Conservation (phyloP, 257 asterid genomes). For the Schizonepeta tenuifolia region DNA sequence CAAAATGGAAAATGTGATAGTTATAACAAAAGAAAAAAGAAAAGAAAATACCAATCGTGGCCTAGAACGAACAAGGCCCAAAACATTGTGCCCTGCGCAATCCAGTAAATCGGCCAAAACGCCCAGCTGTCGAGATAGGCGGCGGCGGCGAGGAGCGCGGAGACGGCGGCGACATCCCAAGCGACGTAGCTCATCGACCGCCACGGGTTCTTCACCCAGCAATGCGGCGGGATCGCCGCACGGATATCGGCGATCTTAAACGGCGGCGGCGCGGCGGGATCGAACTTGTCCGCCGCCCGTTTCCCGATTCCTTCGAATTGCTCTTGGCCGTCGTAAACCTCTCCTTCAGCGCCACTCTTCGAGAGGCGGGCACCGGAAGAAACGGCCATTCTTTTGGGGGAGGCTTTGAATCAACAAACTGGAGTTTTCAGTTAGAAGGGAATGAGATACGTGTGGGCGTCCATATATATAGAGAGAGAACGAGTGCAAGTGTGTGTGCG, state of each 20-base stretch:
- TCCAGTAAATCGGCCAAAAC: constrained; percentile 62
- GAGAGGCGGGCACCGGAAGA: constrained; percentile 39
- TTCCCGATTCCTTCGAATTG: constrained; percentile 28
- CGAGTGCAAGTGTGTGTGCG: not conserved
- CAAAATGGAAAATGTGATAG: not conserved
- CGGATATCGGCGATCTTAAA: constrained; percentile 61
- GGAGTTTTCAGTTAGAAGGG: not conserved
- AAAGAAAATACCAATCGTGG: constrained; percentile 61
- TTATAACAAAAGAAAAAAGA: too few relatives aligned
- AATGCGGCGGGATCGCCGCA: constrained; percentile 66
- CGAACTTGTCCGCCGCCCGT: constrained; percentile 37
- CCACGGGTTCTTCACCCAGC: constrained; percentile 72
- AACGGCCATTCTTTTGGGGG: constrained; percentile 37
- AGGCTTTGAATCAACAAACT: not conserved
- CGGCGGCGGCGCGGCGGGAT: constrained; percentile 68
- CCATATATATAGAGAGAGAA: constrained; percentile 10
- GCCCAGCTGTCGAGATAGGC: constrained; percentile 40
- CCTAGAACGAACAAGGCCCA: constrained; percentile 81
- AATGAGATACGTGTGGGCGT: not conserved
- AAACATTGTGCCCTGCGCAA: constrained; percentile 67
- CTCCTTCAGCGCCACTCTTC: constrained; percentile 20
- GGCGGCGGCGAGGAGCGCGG: constrained; percentile 47
- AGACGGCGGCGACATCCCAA: constrained; percentile 43
- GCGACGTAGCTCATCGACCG: constrained; percentile 52
- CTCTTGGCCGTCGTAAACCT: constrained; percentile 29